Evolutionary conservation across 1,284 basidiomycete genomes (phyloP), one percentile per base, ranked within the genome.

Genomic region (Apiotrichum brassicae): DNA sequence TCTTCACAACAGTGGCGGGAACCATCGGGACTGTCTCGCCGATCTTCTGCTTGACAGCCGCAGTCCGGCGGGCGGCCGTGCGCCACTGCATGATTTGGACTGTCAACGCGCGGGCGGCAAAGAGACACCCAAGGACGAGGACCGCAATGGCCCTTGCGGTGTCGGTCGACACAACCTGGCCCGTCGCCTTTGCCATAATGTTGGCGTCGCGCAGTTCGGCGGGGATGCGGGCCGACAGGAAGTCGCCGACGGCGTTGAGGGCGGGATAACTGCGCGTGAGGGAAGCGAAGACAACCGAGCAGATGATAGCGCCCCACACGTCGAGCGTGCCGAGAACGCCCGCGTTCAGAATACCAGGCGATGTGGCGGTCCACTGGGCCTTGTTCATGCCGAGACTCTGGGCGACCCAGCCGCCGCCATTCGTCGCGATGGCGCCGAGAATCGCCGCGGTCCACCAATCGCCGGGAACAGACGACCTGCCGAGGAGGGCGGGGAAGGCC

Each of bases 341-440:
- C 13, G 64, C 64, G 19, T 56, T 52, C 12, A 72, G 53, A 12
- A 68, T 36, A 1, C 48, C 34, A 1, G 70, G 70, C 13, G 49
- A 49, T 13, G 54, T 54, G 8, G 66, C 35, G n/a, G 46, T 46
- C 67, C 67, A 72, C 4, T 53, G 35, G 6, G 46, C 45, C 19
- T 61, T 49, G 32, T 51, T 42, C 23, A 70, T 39, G 2, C 66
- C 62, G 38, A 71, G 48, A 0, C 49, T 26, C 24, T 60, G 58
- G 11, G 65, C 60, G n/a, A 68, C 26, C 50, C 63, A 59, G 2
- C 68, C 65, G 13, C 68, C 70, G 14, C 59, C 60, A 14, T 58
- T 55, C 12, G 61, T 57, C 19, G 64, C 62, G 24, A 72, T 51
- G 0, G 56, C 59, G 32, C 52, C 59, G n/a, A 72, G 57, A 0